Conservation (phyloP, 306 rosid species). For the Vigna nakashimae region DNA sequence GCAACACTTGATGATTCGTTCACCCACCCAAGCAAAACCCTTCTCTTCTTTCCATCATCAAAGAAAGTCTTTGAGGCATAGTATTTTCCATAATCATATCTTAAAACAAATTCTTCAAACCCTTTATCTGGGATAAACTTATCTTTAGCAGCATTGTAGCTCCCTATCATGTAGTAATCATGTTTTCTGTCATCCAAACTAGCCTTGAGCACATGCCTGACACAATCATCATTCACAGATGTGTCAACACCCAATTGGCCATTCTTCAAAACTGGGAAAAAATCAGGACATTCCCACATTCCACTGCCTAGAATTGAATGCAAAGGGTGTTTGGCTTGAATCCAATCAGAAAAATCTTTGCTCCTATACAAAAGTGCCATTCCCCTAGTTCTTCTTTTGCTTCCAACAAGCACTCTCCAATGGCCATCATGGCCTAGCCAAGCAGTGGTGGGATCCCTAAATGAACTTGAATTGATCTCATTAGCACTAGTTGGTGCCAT, state of each 20-base stretch:
- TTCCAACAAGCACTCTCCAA: constrained; percentile 72
- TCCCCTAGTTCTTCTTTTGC: constrained; percentile 54
- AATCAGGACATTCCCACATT: constrained; percentile 98
- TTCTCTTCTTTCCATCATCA: constrained; percentile 62
- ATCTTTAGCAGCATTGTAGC: constrained; percentile 57
- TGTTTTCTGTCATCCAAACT: constrained; percentile 72
- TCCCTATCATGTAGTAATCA: constrained; percentile 74
- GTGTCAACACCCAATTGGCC: constrained; percentile 61
- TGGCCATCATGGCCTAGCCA: constrained; percentile 72
- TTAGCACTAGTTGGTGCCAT: constrained; percentile 65
- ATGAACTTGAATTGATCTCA: constrained; percentile 65
- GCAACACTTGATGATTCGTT: constrained; percentile 72
- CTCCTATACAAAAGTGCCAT: constrained; percentile 68
- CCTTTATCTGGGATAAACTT: constrained; percentile 58
- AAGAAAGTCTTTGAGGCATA: constrained; percentile 93
- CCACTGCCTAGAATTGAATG: constrained; percentile 61
- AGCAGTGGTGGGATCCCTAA: constrained; percentile 86
- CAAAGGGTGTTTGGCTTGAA: constrained; percentile 62
- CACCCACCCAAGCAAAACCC: constrained; percentile 83
- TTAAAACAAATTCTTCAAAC: constrained; percentile 44
- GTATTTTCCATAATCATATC: constrained; percentile 87
- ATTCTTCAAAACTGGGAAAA: constrained; percentile 58
- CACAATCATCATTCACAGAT: constrained; percentile 27
- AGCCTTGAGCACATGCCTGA: constrained; percentile 76
- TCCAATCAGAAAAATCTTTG: constrained; percentile 68